A percentile compares a stretch with the other conserved stretches of the same genome.
These are phyloP conservation scores for Oryza glaberrima DNA, from an alignment of 176 grass and related monocot species.

Conservation along the genomic window DNA sequence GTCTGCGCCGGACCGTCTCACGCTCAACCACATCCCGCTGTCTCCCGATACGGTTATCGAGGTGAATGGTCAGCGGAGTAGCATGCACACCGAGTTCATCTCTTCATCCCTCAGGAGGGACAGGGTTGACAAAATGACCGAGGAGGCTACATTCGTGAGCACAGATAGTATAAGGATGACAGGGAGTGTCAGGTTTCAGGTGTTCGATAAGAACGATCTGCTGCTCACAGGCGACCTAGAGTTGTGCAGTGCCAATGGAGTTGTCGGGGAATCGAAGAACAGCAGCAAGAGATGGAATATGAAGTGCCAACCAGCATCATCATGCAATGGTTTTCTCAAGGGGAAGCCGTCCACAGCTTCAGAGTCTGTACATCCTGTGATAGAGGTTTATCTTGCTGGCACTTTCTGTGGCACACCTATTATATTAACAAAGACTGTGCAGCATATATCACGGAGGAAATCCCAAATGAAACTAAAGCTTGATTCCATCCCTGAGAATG, in stretches of 20 bases:
- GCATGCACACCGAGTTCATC: conserved; percentile 75
- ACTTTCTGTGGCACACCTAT: conserved; percentile 82
- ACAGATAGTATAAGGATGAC: conserved; percentile 91
- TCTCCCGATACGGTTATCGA: conserved; percentile 87
- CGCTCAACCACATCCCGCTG: conserved; percentile 75
- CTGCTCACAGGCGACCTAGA: conserved; percentile 79
- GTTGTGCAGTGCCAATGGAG: conserved; percentile 61
- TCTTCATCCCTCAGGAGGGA: conserved; percentile 82
- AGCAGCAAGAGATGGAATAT: conserved; percentile 81
- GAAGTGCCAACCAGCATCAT: conserved; percentile 60
- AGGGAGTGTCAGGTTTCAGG: conserved; percentile 88
- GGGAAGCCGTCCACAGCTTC: conserved; percentile 49
- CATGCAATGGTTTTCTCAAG: conserved; percentile 62
- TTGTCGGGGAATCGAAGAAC: conserved; percentile 51
- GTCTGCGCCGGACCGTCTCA: conserved; percentile 68
- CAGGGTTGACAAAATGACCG: conserved; percentile 73
- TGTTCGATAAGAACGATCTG: conserved; percentile 76
- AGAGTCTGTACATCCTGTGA: conserved; percentile 57
- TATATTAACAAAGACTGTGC: conserved; percentile 81
- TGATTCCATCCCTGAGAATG: conserved; percentile 81
- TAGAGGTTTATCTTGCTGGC: conserved; percentile 88
- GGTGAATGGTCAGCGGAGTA: conserved; percentile 84
- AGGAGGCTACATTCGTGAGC: conserved; percentile 93
- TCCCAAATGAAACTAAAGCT: conserved; percentile 67
- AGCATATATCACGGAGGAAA: conserved; percentile 76